Evolutionary conservation across 352 stramenopile genomes (phyloP).

Genomic region (Globisporangium sylvaticum): DNA sequence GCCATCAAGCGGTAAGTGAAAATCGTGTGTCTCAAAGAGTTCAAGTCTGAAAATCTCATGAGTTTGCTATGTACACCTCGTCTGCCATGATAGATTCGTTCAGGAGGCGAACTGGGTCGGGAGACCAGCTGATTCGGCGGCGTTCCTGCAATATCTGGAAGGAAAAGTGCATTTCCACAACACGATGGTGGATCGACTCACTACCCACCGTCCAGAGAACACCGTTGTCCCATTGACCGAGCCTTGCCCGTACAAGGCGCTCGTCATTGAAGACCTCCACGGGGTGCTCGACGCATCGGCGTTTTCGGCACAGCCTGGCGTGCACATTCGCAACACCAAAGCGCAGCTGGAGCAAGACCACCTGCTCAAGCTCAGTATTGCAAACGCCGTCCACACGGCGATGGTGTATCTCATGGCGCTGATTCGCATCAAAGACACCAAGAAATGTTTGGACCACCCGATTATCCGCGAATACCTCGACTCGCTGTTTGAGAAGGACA

Average conservation of each 20-base stretch:
- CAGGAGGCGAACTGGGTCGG: conserved; percentile 21
- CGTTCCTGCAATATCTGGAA: conserved; percentile 40
- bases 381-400: conserved; percentile 90
- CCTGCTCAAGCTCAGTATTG: conserved; percentile 88
- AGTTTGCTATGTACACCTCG: neutral
- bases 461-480: conserved; percentile 73
- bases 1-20: conserved; percentile 36
- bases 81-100: conserved; percentile 21
- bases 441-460: conserved; percentile 24
- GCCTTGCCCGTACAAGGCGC: conserved; percentile 51
- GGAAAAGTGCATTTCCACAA: conserved; percentile 73
- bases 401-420: conserved; percentile 82
- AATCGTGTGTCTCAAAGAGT: neutral
- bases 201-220: conserved; percentile 38
- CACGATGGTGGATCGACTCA: conserved; percentile 84
- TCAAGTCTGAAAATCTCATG: neutral
- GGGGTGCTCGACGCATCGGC: conserved; percentile 25
- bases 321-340: conserved; percentile 36
- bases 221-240: conserved; percentile 55
- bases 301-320: conserved; percentile 36
- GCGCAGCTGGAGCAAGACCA: conserved; percentile 75
- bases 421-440: conserved; percentile 33
- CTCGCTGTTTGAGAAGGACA: conserved; percentile 75
- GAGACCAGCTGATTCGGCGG: conserved; percentile 17
- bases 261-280: conserved; percentile 67